Evolutionary conservation across 306 rosid species (phyloP), one percentile per base, ranked within the genome.

Genomic region (Malus asiatica): DNA sequence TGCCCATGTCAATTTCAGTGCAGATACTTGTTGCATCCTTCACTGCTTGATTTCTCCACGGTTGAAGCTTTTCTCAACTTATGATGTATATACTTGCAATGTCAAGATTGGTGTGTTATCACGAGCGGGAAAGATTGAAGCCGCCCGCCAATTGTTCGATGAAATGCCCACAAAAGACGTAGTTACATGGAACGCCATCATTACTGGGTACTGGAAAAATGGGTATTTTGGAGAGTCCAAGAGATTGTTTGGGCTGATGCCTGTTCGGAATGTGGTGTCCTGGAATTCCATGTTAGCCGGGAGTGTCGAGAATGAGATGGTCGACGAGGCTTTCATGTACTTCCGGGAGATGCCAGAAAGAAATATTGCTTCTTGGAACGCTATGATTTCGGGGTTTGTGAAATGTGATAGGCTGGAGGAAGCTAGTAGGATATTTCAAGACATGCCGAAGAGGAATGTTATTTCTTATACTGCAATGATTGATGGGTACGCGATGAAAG

Each of bases 241-340:
- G 59, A 12, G 75, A 3, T 69, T 88, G 66, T 88, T 90, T 74
- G 25, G 79, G 11, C 64, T 53, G 25, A 85, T 88, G 90, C 87
- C 88, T 22, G 25, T 66, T 13, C 77, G 66, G 52, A 88, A 82
- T 68, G 76, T 78, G 35, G 87, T 90, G 11, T 86, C 96, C 32
- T 86, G 88, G 89, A 84, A 87, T 74, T 79, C 90, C 70, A 83
- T 85, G 77, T 73, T 90, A 6, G 77, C 86, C 4, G 89, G 82
- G 15, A 85, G 76, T 55, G 64, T 84, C 29, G 88, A 81, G 61
- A 81, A 89, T 68, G 84, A 76, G 68, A 73, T 70, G 81, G 72
- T 85, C 10, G 82, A 87, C 16, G 85, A 79, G 3, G 93, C 86
- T 22, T 70, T 79, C 22, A 2, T 3, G 35, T 87, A 85, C 77